phyloP scores from a whole-genome alignment of 306 rosid genomes.

The Rosa multiflora region DNA sequence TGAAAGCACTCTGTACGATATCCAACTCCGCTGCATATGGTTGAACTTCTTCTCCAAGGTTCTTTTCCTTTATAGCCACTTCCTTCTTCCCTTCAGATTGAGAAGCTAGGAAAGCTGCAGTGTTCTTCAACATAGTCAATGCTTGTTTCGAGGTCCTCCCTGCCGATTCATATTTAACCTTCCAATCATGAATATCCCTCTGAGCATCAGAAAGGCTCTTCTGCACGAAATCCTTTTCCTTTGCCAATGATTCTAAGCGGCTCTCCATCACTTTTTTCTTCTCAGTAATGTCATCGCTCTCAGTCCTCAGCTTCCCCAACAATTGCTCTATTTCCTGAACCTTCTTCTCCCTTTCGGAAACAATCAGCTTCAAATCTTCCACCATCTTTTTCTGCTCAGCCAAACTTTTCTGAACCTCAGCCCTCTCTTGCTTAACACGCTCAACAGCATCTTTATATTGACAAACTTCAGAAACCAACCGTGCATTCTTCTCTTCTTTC shows the following conservation, averaged over 20 bases:
- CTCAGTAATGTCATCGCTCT: conserved; percentile 29
- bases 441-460: conserved; percentile 24
- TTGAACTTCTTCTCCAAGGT: conserved; percentile 43
- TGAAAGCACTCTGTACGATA: conserved; percentile 65
- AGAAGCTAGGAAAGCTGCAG: conserved; percentile 41
- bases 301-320: conserved; percentile 31
- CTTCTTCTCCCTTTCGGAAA: conserved; percentile 37
- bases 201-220: conserved; percentile 34
- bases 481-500: conserved; percentile 34
- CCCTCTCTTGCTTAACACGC: conserved; percentile 23
- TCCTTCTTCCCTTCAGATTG: conserved; percentile 32
- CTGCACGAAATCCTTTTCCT: conserved; percentile 45
- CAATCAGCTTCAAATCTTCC: conserved; percentile 31
- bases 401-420: conserved; percentile 32
- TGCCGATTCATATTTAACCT: conserved; percentile 40
- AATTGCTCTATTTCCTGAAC: conserved; percentile 34
- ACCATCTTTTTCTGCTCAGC: conserved; percentile 47
- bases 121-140: conserved; percentile 53
- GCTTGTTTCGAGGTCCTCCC: conserved; percentile 38
- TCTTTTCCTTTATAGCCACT: conserved; percentile 31
- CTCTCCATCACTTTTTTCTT: conserved; percentile 34
- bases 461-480: conserved; percentile 38
- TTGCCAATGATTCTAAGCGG: conserved; percentile 30
- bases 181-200: conserved; percentile 36
- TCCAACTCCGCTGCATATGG: conserved; percentile 50